Conservation (phyloP, 2,329 filamentous ascomycete genomes). For the Fusarium sambucinum region DNA sequence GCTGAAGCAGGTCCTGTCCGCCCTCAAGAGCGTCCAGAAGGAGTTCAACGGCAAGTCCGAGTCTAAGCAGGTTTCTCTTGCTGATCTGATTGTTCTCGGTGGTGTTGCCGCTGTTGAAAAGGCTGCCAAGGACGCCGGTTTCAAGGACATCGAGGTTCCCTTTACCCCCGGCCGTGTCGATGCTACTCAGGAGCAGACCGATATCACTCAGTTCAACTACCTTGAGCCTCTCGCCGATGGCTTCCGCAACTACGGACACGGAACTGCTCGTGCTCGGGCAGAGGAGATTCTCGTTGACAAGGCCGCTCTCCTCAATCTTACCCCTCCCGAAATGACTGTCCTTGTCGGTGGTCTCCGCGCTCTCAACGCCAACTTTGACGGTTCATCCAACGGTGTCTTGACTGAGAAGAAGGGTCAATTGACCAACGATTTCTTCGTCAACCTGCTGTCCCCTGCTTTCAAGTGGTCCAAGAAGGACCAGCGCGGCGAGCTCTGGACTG, state of each 20-base stretch:
- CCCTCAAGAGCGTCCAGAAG: conserved; percentile 73
- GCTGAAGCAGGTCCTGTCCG: conserved; percentile 70
- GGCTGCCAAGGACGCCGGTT: conserved; percentile 65
- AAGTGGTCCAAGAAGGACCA: conserved; percentile 65
- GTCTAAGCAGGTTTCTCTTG: conserved; percentile 78
- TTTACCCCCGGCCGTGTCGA: conserved; percentile 81
- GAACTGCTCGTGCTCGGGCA: conserved; percentile 68
- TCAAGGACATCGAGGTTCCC: conserved; percentile 67
- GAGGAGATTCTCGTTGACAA: conserved; percentile 80
- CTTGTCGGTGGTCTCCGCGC: conserved; percentile 79
- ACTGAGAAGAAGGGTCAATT: conserved; percentile 75
- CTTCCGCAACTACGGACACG: conserved; percentile 82
- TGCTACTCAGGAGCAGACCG: conserved; percentile 78
- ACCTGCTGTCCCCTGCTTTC: conserved; percentile 76
- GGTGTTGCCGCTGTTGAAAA: conserved; percentile 79
- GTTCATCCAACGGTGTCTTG: conserved; percentile 74
- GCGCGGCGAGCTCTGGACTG: conserved; percentile 71
- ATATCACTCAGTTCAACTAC: conserved; percentile 71
- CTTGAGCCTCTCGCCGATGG: conserved; percentile 79
- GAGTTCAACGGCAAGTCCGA: conserved; percentile 68
- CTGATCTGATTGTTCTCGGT: conserved; percentile 82
- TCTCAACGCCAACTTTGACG: conserved; percentile 78
- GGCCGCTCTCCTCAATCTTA: conserved; percentile 76
- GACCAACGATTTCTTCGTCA: conserved; percentile 86
- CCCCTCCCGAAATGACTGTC: conserved; percentile 77